A percentile compares a stretch with the other conserved stretches of the same genome.
Evolutionary conservation across 2,329 filamentous ascomycete species (phyloP).

Genomic region (Neophaeococcomyces mojaviensis): DNA sequence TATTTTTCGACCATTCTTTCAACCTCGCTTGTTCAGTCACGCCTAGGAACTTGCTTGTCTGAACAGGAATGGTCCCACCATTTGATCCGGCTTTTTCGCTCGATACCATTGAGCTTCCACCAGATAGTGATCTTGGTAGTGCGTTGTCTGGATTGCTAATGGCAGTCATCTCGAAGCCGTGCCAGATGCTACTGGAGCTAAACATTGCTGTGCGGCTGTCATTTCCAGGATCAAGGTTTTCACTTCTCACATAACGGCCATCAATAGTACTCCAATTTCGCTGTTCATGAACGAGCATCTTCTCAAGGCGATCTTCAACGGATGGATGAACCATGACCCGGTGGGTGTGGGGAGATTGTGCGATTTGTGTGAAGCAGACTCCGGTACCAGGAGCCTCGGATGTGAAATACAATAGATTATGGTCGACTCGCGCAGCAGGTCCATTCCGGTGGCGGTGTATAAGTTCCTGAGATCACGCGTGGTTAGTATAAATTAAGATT

Average conservation of each 20-base stretch:
- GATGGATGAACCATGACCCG: constrained; percentile 4
- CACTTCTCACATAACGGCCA: neutral
- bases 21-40: constrained; percentile 13
- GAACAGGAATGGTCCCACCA: neutral
- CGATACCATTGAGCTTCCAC: neutral
- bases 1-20: constrained; percentile 16
- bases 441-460: neutral
- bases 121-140: constrained; percentile 1
- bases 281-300: constrained; percentile 7
- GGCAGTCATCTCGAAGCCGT: neutral
- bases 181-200: neutral
- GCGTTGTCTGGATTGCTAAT: constrained; percentile 1
- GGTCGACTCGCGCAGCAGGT: neutral
- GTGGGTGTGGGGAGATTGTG: neutral
- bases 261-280: neutral
- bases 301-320: neutral
- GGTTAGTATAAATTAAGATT: neutral
- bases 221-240: neutral
- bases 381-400: neutral
- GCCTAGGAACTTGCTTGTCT: constrained; percentile 7
- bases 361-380: neutral
- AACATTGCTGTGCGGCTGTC: neutral
- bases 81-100: neutral
- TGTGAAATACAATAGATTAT: constrained; percentile 1
- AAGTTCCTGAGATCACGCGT: neutral